Conservation (phyloP, 2,329 filamentous ascomycete genomes). For the Stachybotrys chlorohalonatus region DNA sequence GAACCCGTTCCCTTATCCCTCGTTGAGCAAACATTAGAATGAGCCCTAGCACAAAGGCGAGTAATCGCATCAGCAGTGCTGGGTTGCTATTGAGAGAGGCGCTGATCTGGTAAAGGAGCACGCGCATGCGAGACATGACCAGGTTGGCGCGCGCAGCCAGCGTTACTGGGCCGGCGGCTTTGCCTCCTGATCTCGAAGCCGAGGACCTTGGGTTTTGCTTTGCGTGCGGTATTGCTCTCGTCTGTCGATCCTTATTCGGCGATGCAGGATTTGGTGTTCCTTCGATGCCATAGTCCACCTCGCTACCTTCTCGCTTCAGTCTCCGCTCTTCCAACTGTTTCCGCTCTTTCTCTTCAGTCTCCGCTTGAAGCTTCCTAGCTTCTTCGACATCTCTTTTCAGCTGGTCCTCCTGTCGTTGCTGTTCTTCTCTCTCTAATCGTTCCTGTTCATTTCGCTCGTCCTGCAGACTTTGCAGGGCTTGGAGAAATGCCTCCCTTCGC, state of each 20-base stretch:
- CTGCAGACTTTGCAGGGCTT: constrained; percentile 73
- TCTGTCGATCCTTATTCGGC: constrained; percentile 22
- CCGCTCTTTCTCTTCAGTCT: constrained; percentile 49
- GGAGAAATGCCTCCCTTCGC: constrained; percentile 76
- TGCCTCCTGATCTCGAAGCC: constrained; percentile 16
- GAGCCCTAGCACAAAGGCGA: constrained; percentile 75
- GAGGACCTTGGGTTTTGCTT: constrained; percentile 15
- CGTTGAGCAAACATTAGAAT: constrained; percentile 66
- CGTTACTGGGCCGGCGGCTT: constrained; percentile 21
- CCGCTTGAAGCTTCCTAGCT: constrained; percentile 41
- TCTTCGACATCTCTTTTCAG: constrained; percentile 49
- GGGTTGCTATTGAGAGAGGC: constrained; percentile 47
- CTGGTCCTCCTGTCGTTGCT: constrained; percentile 46
- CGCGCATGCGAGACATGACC: constrained; percentile 42
- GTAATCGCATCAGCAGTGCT: constrained; percentile 46
- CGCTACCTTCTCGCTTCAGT: constrained; percentile 39
- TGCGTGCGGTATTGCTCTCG: constrained; percentile 19
- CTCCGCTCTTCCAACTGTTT: constrained; percentile 46
- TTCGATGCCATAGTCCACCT: constrained; percentile 63
- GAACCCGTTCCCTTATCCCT: constrained; percentile 66
- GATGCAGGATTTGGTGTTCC: constrained; percentile 31
- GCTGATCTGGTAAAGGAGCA: constrained; percentile 41
- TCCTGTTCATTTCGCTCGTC: constrained; percentile 75
- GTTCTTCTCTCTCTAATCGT: constrained; percentile 52
- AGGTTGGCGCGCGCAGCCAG: constrained; percentile 40